Conservation (phyloP, 1,139 yeast genomes). For the Blastobotrys illinoisensis region DNA sequence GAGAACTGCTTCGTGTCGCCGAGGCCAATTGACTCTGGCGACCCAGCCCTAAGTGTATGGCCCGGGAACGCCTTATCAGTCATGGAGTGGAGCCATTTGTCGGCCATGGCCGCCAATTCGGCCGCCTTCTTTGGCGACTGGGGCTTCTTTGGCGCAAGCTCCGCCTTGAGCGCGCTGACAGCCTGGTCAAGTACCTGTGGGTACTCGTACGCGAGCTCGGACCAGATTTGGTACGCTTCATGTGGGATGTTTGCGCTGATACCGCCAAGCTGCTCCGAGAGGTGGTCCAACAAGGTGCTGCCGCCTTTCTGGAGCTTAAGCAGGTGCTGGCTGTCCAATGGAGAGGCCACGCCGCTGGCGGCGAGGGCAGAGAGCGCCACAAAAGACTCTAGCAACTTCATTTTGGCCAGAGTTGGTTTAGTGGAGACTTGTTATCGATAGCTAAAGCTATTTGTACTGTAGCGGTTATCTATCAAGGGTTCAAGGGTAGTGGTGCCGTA, state of each 20-base stretch:
- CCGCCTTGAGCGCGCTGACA: background rate
- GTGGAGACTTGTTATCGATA: background rate
- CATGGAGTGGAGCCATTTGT: background rate
- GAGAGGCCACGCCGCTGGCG: background rate
- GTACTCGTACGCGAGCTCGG: background rate
- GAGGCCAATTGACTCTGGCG: slow-evolving; percentile 13
- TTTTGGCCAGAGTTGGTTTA: background rate
- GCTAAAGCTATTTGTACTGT: too few species aligned
- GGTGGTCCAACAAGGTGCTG: background rate
- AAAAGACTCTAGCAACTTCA: background rate
- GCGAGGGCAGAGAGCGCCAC: background rate
- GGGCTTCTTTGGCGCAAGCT: background rate
- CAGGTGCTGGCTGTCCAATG: background rate
- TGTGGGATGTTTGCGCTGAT: background rate
- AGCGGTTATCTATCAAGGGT: too few species aligned
- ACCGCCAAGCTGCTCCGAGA: background rate
- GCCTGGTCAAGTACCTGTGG: background rate
- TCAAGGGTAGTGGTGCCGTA: background rate
- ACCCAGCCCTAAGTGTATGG: background rate
- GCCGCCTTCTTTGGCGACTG: background rate
- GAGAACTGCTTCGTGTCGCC: slow-evolving; percentile 49
- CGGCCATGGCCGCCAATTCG: background rate
- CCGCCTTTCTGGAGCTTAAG: background rate
- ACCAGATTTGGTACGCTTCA: background rate
- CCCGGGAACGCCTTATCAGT: background rate